Conservation (phyloP, 306 rosid species). For the Cucurbita argyrosperma region DNA sequence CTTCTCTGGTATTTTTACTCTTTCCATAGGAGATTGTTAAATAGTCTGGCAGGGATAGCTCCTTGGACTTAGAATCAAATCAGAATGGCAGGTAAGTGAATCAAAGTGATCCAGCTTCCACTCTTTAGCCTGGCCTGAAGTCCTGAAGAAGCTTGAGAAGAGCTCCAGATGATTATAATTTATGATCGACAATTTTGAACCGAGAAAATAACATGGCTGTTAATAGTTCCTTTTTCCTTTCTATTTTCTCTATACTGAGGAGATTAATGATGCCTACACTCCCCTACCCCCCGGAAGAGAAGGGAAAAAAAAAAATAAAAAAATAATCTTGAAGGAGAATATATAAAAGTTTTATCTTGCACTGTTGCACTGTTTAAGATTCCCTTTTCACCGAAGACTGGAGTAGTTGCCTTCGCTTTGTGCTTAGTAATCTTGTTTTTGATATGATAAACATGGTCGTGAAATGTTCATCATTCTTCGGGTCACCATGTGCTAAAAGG, state of each 20-base stretch:
- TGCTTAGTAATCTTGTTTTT: neutral
- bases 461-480: conserved; percentile 27
- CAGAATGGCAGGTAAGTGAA: neutral
- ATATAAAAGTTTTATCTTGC: neutral
- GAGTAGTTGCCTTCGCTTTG: neutral
- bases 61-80: neutral
- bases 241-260: too few species aligned
- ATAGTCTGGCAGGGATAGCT: neutral
- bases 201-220: neutral
- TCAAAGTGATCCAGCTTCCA: neutral
- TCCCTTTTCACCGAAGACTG: conserved; percentile 4
- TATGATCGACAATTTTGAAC: neutral
- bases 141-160: neutral
- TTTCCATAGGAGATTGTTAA: neutral
- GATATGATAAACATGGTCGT: conserved; percentile 50
- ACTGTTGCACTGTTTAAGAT: neutral
- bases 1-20: neutral
- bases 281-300: too few species aligned
- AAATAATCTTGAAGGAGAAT: neutral
- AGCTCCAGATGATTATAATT: neutral
- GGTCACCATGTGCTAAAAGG: conserved; percentile 13
- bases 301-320: neutral
- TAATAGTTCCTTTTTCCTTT: too few species aligned
- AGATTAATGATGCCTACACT: too few species aligned
- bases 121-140: neutral